Conservation (phyloP, 2,329 filamentous ascomycete genomes). For the Cordyceps cateniannulata region DNA sequence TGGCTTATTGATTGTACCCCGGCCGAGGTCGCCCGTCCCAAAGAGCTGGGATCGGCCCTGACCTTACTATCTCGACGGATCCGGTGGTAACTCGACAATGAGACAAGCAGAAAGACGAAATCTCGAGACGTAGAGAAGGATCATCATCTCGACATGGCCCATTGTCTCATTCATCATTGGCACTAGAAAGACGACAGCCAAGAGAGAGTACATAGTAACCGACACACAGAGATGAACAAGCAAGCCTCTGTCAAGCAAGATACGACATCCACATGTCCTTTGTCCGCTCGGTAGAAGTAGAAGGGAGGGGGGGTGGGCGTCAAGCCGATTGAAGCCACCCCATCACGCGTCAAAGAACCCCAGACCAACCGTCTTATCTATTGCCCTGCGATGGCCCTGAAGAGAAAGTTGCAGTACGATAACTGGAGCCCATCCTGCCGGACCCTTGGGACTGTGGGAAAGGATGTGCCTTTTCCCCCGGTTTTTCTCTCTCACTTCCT, state of each 20-base stretch:
- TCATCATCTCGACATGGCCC: not conserved
- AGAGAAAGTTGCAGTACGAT: not conserved
- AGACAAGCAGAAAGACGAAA: not conserved
- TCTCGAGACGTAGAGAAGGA: not conserved
- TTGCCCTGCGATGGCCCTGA: constrained; percentile 1
- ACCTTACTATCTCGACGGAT: not conserved
- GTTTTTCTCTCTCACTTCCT: not conserved
- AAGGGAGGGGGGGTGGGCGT: not conserved
- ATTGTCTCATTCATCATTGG: constrained; percentile 6
- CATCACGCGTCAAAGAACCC: not conserved
- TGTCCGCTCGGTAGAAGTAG: not conserved
- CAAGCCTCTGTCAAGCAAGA: not conserved
- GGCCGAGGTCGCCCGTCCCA: not conserved
- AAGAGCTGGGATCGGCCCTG: not conserved
- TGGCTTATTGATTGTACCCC: not conserved
- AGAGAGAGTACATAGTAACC: not conserved
- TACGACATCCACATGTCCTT: constrained; percentile 1
- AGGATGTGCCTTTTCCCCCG: not conserved
- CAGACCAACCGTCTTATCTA: constrained; percentile 12
- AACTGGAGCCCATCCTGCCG: not conserved
- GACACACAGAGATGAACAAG: not conserved
- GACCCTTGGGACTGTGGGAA: not conserved
- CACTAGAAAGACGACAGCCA: too few species aligned
- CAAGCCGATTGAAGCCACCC: not conserved
- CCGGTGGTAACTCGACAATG: not conserved